These are phyloP conservation scores for Hyaloscypha finlandica DNA, from an alignment of 495 filamentous ascomycete genomes.

Conservation along the genomic window DNA sequence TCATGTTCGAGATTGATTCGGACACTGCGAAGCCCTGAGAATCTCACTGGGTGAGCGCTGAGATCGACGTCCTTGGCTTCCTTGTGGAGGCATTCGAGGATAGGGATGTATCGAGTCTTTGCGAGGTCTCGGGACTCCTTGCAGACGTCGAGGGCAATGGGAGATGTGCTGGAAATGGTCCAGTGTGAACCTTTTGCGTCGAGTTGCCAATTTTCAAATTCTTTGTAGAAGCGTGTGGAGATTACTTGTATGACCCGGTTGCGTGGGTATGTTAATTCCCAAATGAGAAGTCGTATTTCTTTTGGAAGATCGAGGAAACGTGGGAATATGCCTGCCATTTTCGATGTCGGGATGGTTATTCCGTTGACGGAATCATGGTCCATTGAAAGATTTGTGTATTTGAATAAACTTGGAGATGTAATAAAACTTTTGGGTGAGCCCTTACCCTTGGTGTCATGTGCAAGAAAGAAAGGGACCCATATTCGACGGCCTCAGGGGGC, in stretches of 20 bases:
- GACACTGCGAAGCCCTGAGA: not conserved
- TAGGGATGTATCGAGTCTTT: not conserved
- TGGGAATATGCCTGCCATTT: not conserved
- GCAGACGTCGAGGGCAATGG: not conserved
- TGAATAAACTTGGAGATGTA: not conserved
- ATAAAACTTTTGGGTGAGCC: not conserved
- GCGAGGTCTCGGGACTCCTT: not conserved
- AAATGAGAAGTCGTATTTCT: not conserved
- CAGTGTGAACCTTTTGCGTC: not conserved
- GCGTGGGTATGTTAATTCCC: not conserved
- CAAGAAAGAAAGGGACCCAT: not conserved
- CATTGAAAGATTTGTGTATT: no score
- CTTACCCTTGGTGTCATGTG: not conserved
- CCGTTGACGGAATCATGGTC: not conserved
- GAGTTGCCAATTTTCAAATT: not conserved
- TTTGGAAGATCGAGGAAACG: not conserved
- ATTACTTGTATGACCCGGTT: not conserved
- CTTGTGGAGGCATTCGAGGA: not conserved
- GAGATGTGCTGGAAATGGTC: not conserved
- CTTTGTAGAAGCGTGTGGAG: not conserved
- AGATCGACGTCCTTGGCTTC: not conserved
- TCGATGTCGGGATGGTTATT: not conserved
- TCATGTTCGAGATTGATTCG: not conserved
- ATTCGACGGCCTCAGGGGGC: not conserved
- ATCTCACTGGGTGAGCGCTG: no score